phyloP scores from a whole-genome alignment of 495 filamentous ascomycete genomes.

The Lasiosphaeriaceae sp. region DNA sequence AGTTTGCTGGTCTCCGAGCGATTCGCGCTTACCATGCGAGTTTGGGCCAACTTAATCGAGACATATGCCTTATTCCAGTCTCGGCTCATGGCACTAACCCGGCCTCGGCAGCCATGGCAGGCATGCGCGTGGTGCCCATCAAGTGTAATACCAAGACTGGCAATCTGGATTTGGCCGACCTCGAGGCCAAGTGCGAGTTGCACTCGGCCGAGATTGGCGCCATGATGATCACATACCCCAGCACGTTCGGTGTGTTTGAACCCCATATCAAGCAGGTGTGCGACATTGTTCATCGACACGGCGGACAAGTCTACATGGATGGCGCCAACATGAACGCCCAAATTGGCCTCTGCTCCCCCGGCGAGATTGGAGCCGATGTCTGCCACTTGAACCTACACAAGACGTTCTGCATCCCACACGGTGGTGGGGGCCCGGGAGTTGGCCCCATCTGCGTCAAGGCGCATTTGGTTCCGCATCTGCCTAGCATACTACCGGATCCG shows the following conservation, averaged over 20 bases:
- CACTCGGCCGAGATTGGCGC: conserved; percentile 82
- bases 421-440: conserved; percentile 91
- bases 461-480: conserved; percentile 76
- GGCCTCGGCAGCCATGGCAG: conserved; percentile 93
- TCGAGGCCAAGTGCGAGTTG: conserved; percentile 84
- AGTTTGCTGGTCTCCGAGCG: conserved; percentile 89
- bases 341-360: conserved; percentile 93
- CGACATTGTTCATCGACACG: conserved; percentile 78
- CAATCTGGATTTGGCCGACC: conserved; percentile 83
- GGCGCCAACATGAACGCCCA: conserved; percentile 99
- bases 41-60: conserved; percentile 61
- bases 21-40: conserved; percentile 84
- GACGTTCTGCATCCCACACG: conserved; percentile 98
- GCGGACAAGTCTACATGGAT: conserved; percentile 98
- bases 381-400: conserved; percentile 99
- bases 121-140: conserved; percentile 92
- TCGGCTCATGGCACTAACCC: conserved; percentile 98
- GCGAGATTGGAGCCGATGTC: conserved; percentile 95
- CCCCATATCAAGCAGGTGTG: conserved; percentile 85
- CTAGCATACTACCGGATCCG: conserved; percentile 48
- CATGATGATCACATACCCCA: conserved; percentile 98
- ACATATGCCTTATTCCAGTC: conserved; percentile 94
- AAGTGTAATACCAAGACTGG: conserved; percentile 87
- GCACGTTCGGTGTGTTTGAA: conserved; percentile 95
- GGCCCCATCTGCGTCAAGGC: conserved; percentile 91